Percentiles rank a stretch among this genome's conserved stretches.
phyloP scores from a whole-genome alignment of 1,284 basidiomycete genomes.

The Pseudozyma tsukubaensis region DNA sequence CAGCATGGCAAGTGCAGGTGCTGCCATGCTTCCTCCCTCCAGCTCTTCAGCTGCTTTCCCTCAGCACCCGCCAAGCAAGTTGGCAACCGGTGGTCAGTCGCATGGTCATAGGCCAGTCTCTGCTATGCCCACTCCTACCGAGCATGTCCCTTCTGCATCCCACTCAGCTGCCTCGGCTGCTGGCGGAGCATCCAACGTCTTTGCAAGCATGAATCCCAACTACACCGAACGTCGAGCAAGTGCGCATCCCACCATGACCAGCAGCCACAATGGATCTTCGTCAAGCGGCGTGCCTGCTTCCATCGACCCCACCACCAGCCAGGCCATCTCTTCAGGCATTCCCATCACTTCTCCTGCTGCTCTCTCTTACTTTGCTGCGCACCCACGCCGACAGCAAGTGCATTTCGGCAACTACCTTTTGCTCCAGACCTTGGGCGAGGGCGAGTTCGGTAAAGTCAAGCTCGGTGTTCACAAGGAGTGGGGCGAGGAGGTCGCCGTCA shows the following conservation, averaged over 20 bases:
- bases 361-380: conserved; percentile 67
- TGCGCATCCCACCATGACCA: conserved; percentile 61
- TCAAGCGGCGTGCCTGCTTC: conserved; percentile 8
- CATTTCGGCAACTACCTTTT: conserved; percentile 69
- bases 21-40: conserved; percentile 24
- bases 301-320: conserved; percentile 52
- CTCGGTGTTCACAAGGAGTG: conserved; percentile 90
- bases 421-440: conserved; percentile 76
- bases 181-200: conserved; percentile 33
- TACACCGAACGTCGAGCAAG: conserved; percentile 61
- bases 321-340: conserved; percentile 58
- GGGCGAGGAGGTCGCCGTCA: conserved; percentile 99
- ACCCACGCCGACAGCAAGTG: conserved; percentile 67
- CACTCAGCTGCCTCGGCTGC: conserved; percentile 13
- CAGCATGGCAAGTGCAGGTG: conserved; percentile 43
- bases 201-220: conserved; percentile 47
- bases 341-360: conserved; percentile 67
- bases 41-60: conserved; percentile 6
- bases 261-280: conserved; percentile 19
- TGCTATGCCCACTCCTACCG: conserved; percentile 60
- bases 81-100: conserved; percentile 59
- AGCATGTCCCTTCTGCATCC: conserved; percentile 23
- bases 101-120: conserved; percentile 61
- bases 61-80: conserved; percentile 55
- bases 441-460: conserved; percentile 99